A percentile compares a stretch with the other conserved stretches of the same genome.
These are phyloP conservation scores for Nitzschia palea DNA, from an alignment of 108 stramenopile genomes.

Conservation along the genomic window DNA sequence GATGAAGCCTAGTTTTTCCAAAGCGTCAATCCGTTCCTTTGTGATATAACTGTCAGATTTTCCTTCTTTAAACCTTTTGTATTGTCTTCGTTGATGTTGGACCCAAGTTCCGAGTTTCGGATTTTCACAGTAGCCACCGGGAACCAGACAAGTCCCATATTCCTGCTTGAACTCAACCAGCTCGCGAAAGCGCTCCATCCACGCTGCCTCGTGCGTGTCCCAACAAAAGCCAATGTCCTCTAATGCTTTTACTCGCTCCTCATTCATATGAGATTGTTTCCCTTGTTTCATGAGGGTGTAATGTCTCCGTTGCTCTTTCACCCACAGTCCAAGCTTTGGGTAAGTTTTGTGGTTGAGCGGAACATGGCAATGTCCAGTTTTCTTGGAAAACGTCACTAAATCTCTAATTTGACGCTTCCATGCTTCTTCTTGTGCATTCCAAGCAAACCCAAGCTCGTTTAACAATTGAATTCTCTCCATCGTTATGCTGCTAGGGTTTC, in stretches of 20 bases:
- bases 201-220: slow-evolving; percentile 44
- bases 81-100: slow-evolving; percentile 48
- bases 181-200: slow-evolving; percentile 29
- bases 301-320: slow-evolving; percentile 55
- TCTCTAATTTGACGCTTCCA: slow-evolving; percentile 23
- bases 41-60: slow-evolving; percentile 30
- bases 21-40: slow-evolving; percentile 20
- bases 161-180: slow-evolving; percentile 20
- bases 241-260: slow-evolving; percentile 26
- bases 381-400: slow-evolving; percentile 31
- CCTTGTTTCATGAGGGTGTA: slow-evolving; percentile 38
- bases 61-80: slow-evolving; percentile 33
- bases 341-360: slow-evolving; percentile 42
- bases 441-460: slow-evolving; percentile 45
- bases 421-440: slow-evolving; percentile 29
- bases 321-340: slow-evolving; percentile 57
- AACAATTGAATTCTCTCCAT: slow-evolving; percentile 33
- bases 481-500: slow-evolving; percentile 48
- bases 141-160: slow-evolving; percentile 34
- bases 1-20: slow-evolving; percentile 49
- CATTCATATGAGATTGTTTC: slow-evolving; percentile 27
- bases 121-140: slow-evolving; percentile 28
- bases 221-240: slow-evolving; percentile 56
- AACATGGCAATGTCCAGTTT: slow-evolving; percentile 55
- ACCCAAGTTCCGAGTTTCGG: slow-evolving; percentile 43